Evolutionary conservation across 805 yeast genomes (phyloP).

Genomic region (Dipodascopsis uninucleata): DNA sequence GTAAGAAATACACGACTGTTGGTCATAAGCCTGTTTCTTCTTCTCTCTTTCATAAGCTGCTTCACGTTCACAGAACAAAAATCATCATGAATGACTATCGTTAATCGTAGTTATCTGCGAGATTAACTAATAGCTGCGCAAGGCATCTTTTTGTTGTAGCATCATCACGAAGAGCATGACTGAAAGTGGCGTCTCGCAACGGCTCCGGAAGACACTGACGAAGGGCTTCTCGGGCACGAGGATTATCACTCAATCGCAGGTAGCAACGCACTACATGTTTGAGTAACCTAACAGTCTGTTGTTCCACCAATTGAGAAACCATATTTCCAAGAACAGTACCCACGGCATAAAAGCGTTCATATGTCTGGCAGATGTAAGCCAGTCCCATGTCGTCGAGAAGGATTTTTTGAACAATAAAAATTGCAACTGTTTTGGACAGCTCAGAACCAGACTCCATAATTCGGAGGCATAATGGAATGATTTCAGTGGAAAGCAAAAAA

Average conservation of each 20-base stretch:
- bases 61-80: too few species aligned
- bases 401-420: constrained; percentile 90
- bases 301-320: constrained; percentile 78
- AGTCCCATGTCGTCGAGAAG: constrained; percentile 88
- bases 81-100: too few species aligned
- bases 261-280: constrained; percentile 95
- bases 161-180: constrained; percentile 75
- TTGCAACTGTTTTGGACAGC: constrained; percentile 91
- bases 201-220: constrained; percentile 83
- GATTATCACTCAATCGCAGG: constrained; percentile 80
- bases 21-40: too few species aligned
- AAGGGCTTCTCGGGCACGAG: constrained; percentile 84
- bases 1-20: too few species aligned
- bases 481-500: constrained; percentile 89
- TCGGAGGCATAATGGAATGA: constrained; percentile 88
- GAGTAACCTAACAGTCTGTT: constrained; percentile 76
- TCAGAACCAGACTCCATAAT: constrained; percentile 96
- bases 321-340: constrained; percentile 80
- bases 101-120: constrained; percentile 42
- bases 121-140: constrained; percentile 71
- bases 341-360: constrained; percentile 91
- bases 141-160: constrained; percentile 82
- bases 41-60: too few species aligned
- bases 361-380: constrained; percentile 89
- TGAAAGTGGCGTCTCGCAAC: constrained; percentile 81